phyloP scores from a whole-genome alignment of 129 eudicot genomes.

The Artemisia annua region DNA sequence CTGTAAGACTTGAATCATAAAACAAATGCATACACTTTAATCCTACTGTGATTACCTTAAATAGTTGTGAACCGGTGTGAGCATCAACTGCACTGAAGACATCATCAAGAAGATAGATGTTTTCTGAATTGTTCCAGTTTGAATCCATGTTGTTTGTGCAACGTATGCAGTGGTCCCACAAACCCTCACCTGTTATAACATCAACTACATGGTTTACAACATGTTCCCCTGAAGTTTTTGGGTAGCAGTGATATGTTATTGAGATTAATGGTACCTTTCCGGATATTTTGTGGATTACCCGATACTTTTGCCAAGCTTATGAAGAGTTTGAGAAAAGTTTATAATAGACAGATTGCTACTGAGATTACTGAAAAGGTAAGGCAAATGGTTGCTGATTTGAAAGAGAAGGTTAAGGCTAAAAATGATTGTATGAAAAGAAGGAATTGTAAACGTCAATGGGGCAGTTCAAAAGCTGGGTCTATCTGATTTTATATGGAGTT shows the following conservation, averaged over 20 bases:
- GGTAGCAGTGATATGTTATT: background rate
- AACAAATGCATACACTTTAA: background rate
- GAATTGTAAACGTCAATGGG: too few relatives aligned
- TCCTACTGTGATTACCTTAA: conserved; percentile 35
- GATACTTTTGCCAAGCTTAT: too few relatives aligned
- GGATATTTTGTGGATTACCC: conserved; percentile 65
- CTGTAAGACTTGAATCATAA: background rate
- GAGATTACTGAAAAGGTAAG: too few relatives aligned
- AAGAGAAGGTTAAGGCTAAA: too few relatives aligned
- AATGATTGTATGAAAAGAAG: too few relatives aligned
- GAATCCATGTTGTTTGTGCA: conserved; percentile 90
- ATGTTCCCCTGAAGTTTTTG: background rate
- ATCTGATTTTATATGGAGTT: too few relatives aligned
- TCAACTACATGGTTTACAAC: conserved; percentile 10
- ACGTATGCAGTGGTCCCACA: conserved; percentile 93
- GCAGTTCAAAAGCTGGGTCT: too few relatives aligned
- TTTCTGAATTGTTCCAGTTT: conserved; percentile 66
- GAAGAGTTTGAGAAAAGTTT: too few relatives aligned
- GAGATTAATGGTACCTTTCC: conserved; percentile 43
- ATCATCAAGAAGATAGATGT: conserved; percentile 61
- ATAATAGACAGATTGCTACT: too few relatives aligned
- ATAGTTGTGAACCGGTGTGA: conserved; percentile 52
- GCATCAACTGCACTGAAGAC: conserved; percentile 63
- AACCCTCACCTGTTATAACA: conserved; percentile 57
- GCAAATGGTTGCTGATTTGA: too few relatives aligned